Conservation (phyloP, 768 basidiomycete species). For the Russula earlei region DNA sequence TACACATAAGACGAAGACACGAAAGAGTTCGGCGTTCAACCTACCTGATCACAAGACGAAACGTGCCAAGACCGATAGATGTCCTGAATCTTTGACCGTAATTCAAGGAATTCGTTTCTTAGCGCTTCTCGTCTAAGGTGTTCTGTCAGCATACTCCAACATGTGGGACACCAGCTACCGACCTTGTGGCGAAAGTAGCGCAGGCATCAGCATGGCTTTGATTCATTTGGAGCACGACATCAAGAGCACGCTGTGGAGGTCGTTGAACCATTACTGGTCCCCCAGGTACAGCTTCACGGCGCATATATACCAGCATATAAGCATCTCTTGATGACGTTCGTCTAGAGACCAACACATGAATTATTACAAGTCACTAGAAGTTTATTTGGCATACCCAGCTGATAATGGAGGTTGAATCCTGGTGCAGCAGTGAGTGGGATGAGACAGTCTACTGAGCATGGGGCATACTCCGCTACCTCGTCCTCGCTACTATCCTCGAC, state of each 20-base stretch:
- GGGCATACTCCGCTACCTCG: slow-evolving; percentile 19
- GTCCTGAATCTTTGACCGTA: slow-evolving; percentile 44
- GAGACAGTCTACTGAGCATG: not conserved
- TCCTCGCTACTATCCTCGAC: slow-evolving; percentile 51
- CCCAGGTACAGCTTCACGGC: slow-evolving; percentile 19
- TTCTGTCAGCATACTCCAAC: slow-evolving; percentile 1
- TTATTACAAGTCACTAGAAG: not conserved
- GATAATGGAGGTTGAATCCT: slow-evolving; percentile 12
- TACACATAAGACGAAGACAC: not conserved
- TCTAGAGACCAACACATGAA: slow-evolving; percentile 1
- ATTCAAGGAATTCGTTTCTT: slow-evolving; percentile 37
- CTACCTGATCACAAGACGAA: slow-evolving; percentile 39
- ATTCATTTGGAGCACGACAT: slow-evolving; percentile 49
- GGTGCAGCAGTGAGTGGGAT: not conserved
- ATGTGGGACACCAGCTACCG: slow-evolving; percentile 18
- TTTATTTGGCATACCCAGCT: not conserved
- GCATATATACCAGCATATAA: slow-evolving; percentile 90
- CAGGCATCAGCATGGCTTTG: slow-evolving; percentile 44
- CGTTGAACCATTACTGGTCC: slow-evolving; percentile 22
- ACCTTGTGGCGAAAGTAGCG: slow-evolving; percentile 40
- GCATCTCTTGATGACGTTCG: slow-evolving; percentile 73
- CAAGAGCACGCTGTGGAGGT: slow-evolving; percentile 48
- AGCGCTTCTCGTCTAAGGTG: slow-evolving; percentile 35
- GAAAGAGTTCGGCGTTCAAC: not conserved
- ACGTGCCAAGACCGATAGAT: slow-evolving; percentile 60